Base-by-base conservation (phyloP, 495 filamentous ascomycete species). In the Letharia lupina region DNA sequence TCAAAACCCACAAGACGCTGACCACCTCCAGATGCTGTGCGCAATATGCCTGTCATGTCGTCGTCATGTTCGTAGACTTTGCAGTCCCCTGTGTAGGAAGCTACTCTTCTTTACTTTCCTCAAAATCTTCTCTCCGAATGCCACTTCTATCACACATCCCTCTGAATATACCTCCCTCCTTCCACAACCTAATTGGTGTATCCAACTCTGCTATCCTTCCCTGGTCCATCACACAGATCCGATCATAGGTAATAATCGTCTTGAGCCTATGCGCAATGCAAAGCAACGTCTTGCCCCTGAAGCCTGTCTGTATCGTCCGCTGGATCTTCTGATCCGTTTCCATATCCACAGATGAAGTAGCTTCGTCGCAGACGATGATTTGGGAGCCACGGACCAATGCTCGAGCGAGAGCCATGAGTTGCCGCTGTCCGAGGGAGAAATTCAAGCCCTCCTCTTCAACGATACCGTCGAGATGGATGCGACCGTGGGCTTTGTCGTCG, bases 251-350 rank as follows among this genome's bases (percentile, higher is more conserved):
- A 67, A 96, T 88, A 66, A 97, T 95, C 0, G 94, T 96, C 66
- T 89, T 86, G 70, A 97, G 76, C 15, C 93, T 82, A 76, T 98
- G 93, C n/a, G 93, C 93, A 75, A 98, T 97, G 76, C 91, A 96
- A 60, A 98, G 78, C 65, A 98, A 73, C 50, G 93, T 98, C 81
- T 88, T 91, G 48, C 92, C 94, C 65, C 83, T 81, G 77, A 98
- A 98, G 0, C 88, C 94, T 20, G 84, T 82, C 2, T 89, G 87
- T 75, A 98, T 97, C 9, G 93, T 96, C 54, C 79, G 78, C 78
- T 98, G 94, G 75, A 98, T 96, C 82, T 92, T 93, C 76, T 90
- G 85, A 69, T 98, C 93, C 15, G 94, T 98, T 74, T 96, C 93
- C 77, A 97, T 93, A 76, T 98, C 93, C 8, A 98, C 92, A 7